Evolutionary conservation across 2,329 filamentous ascomycete species (phyloP), one percentile per base, ranked within the genome.

Genomic region (Arthrobotrys musiformis): DNA sequence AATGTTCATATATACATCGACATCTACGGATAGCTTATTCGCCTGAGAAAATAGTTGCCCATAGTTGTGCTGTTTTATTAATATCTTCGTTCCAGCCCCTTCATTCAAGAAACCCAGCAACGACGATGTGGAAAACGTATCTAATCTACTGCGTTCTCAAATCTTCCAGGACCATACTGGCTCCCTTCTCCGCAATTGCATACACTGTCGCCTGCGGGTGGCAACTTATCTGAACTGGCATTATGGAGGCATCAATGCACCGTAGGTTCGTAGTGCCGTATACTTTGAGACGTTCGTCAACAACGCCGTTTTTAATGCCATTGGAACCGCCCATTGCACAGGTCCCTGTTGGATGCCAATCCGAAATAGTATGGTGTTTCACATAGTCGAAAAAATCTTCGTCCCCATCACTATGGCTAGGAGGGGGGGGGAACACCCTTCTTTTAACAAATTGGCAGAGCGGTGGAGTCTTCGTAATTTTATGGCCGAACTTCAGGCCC

Each of bases 251-350:
- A 54, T 77, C 86, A 7, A 86, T 84, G 24, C 86, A 82, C 37
- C 85, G 82, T 63, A 86, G 75, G 63, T 86, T 86, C 42, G 78
- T 79, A 22, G 83, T 84, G 1, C 85, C 85, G 72, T 86, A 85
- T 0, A 86, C 85, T 54, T 81, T 80, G 8, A 86, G 80, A 17
- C 82, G 80, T 9, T 84, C 79, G 72, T 86, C 84, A 0, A 88
- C 86, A 8, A 88, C 87, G 1, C 86, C 87, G 0, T 86, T 60
- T 50, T 66, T 54, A 9, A 19, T 50, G 19, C 72, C 64, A 3
- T 17, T 15, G 22, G 19, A 52, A 0, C 81, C 82, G 9, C 85
- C 85, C 84, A 86, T 84, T 0, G 85, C 83, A 58, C 84, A 85
- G 0, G 84, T 85, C 0, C 85, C 85, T 11, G 81, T 81, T n/a